Evolutionary conservation across 257 asterid genomes (phyloP).

Genomic region (Gentiana macrophylla): DNA sequence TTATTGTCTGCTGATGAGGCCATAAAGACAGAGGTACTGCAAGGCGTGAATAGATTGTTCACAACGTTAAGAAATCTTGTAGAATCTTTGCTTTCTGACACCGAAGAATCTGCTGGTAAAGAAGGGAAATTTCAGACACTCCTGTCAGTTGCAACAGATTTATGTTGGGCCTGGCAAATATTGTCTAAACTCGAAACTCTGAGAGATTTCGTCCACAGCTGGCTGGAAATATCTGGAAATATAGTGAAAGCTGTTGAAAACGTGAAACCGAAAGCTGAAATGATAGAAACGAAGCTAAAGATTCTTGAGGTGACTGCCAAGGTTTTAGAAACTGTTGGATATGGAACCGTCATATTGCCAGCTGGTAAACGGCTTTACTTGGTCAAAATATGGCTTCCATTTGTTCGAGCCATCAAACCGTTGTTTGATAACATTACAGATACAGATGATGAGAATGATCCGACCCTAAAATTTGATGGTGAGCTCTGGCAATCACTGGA

Average conservation of each 20-base stretch:
- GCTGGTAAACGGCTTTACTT: constrained; percentile 33
- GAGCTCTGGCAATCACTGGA: constrained; percentile 84
- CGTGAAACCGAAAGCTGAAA: constrained; percentile 14
- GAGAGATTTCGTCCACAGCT: constrained; percentile 38
- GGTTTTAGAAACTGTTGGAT: constrained; percentile 57
- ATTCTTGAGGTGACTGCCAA: constrained; percentile 48
- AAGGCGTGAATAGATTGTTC: constrained; percentile 30
- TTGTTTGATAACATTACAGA: constrained; percentile 25
- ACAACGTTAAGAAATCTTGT: constrained; percentile 36
- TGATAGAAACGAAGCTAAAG: constrained; percentile 32
- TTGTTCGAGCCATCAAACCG: constrained; percentile 39
- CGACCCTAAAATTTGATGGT: constrained; percentile 29
- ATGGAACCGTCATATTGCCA: constrained; percentile 47
- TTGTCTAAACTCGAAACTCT: constrained; percentile 48
- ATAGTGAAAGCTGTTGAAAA: constrained; percentile 31
- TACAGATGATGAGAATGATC: constrained; percentile 36
- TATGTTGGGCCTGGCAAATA: constrained; percentile 72
- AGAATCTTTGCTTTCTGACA: constrained; percentile 30
- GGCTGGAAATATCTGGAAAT: constrained; percentile 54
- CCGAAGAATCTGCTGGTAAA: constrained; percentile 27
- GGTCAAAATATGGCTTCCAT: constrained; percentile 68
- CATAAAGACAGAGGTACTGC: constrained; percentile 41
- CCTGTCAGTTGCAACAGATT: constrained; percentile 33
- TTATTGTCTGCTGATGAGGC: constrained; percentile 41
- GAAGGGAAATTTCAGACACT: constrained; percentile 25